Conservation (phyloP, 768 basidiomycete genomes). For the Gyrodon lividus region DNA sequence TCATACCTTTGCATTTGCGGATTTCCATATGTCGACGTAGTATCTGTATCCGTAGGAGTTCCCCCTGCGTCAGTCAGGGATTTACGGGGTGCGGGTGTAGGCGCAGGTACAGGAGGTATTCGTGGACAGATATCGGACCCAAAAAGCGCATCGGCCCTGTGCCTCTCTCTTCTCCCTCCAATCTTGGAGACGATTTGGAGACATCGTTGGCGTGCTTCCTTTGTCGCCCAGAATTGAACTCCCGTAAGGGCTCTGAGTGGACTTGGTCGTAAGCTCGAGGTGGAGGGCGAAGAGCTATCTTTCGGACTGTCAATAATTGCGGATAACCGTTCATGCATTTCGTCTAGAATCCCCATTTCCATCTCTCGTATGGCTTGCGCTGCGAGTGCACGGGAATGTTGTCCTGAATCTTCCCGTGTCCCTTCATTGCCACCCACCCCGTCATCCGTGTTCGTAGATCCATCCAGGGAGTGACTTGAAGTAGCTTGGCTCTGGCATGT, state of each 20-base stretch:
- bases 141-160: constrained; percentile 64
- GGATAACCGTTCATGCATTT: constrained; percentile 52
- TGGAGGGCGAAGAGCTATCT: not conserved
- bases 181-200: constrained; percentile 79
- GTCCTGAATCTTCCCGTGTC: constrained; percentile 36
- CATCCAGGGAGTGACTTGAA: constrained; percentile 10
- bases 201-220: constrained; percentile 71
- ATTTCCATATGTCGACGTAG: not conserved
- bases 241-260: not conserved
- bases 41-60: not conserved
- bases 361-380: constrained; percentile 78
- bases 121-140: constrained; percentile 15
- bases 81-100: not conserved
- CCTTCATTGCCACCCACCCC: constrained; percentile 17
- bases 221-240: constrained; percentile 78
- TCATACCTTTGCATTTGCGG: constrained; percentile 15
- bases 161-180: constrained; percentile 67
- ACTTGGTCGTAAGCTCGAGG: not conserved
- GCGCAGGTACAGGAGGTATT: constrained; percentile 10
- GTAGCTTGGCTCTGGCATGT: constrained; percentile 2
- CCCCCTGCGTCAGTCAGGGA: not conserved
- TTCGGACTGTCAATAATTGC: not conserved
- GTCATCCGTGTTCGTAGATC: constrained; percentile 15
- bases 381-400: constrained; percentile 68
- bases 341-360: constrained; percentile 57